Evolutionary conservation across 2,329 filamentous ascomycete genomes (phyloP).

Genomic region (Ophiocordyceps robertsii): DNA sequence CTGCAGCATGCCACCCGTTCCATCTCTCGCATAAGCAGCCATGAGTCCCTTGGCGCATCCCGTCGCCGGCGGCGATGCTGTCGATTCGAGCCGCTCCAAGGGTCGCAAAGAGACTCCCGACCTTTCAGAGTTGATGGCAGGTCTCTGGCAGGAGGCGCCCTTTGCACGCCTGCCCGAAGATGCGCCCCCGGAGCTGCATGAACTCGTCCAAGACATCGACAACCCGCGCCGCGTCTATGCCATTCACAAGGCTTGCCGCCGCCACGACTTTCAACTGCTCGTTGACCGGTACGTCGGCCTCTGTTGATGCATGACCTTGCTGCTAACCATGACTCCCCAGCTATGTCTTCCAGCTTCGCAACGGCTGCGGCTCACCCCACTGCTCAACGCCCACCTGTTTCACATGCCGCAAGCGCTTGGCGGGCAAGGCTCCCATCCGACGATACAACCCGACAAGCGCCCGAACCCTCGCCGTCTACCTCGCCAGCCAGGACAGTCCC

Average conservation of each 20-base stretch:
- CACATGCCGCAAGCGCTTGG: conserved; percentile 57
- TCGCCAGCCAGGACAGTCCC: conserved; percentile 69
- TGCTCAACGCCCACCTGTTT: conserved; percentile 72
- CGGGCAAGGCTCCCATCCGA: conserved; percentile 55
- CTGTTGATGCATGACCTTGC: conserved; percentile 1
- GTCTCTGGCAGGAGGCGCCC: conserved; percentile 47
- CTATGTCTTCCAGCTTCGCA: conserved; percentile 68
- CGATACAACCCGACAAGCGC: conserved; percentile 73
- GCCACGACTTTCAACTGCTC: conserved; percentile 51
- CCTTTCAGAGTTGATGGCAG: conserved; percentile 37
- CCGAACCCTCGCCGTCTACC: conserved; percentile 63
- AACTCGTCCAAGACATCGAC: conserved; percentile 42
- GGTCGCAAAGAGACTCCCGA: conserved; percentile 6
- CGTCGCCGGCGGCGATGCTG: conserved; percentile 2
- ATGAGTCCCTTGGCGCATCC: conserved; percentile 7
- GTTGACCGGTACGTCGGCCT: conserved; percentile 45
- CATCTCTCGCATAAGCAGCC: conserved; percentile 1
- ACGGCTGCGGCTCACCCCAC: conserved; percentile 56
- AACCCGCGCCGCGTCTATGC: conserved; percentile 48
- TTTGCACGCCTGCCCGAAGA: conserved; percentile 47
- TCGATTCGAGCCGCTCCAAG: conserved; percentile 1
- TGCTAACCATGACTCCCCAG: conserved; percentile 25
- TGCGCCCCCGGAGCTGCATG: conserved; percentile 43
- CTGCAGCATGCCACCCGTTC: conserved; percentile 1
- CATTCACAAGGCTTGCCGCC: conserved; percentile 45